Percentiles rank a stretch among this genome's conserved stretches.
phyloP scores from a whole-genome alignment of 1,284 basidiomycete species.

The Peniophora sp. region DNA sequence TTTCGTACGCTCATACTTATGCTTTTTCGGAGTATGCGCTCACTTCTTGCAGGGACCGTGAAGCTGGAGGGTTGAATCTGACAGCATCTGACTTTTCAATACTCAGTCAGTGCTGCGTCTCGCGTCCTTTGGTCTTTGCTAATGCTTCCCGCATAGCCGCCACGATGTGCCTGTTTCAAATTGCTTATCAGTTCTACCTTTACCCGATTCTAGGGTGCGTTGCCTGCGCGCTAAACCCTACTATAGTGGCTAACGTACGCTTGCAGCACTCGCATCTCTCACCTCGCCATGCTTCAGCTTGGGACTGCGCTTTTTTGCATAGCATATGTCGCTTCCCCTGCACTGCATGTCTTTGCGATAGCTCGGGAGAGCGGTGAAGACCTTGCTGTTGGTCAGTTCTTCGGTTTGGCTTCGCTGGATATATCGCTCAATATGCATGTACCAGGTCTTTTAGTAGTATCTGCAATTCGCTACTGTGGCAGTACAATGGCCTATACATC shows the following conservation, averaged over 20 bases:
- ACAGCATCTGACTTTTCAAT: constrained; percentile 74
- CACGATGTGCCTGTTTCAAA: constrained; percentile 71
- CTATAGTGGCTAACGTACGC: constrained; percentile 12
- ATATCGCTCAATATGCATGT: neutral
- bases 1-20: constrained; percentile 46
- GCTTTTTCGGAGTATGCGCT: neutral
- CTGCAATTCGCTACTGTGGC: constrained; percentile 61
- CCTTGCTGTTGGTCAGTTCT: neutral
- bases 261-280: constrained; percentile 39
- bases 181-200: constrained; percentile 72
- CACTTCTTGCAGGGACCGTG: constrained; percentile 45
- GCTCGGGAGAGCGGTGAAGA: neutral
- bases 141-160: constrained; percentile 40
- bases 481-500: constrained; percentile 71
- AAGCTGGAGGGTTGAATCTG: constrained; percentile 64
- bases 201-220: constrained; percentile 59
- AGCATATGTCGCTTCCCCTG: constrained; percentile 63
- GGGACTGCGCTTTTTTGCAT: constrained; percentile 71
- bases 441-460: constrained; percentile 3
- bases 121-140: neutral
- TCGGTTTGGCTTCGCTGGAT: neutral
- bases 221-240: constrained; percentile 9
- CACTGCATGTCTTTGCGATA: neutral
- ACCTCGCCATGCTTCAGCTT: constrained; percentile 75
- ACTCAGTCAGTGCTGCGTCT: constrained; percentile 42